A percentile compares a stretch with the other conserved stretches of the same genome.
These are phyloP conservation scores for Wickerhamiella pararugosa DNA, from an alignment of 1,139 yeast genomes.

Conservation along the genomic window DNA sequence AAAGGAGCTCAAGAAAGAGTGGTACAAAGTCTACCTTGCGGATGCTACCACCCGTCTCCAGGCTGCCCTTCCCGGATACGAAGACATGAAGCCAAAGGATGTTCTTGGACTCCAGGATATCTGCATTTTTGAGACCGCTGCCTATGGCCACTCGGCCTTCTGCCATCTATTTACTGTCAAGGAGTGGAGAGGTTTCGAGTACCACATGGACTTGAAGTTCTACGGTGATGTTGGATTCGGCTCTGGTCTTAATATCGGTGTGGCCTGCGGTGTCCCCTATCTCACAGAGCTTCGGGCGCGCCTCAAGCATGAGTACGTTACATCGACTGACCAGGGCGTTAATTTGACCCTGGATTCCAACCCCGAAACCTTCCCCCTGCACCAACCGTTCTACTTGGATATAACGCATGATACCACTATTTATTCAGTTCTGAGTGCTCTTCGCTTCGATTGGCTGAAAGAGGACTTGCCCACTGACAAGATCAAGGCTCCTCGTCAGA, in stretches of 20 bases:
- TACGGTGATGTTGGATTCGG: conserved; percentile 29
- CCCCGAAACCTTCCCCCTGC: conserved; percentile 25
- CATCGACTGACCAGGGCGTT: conserved; percentile 23
- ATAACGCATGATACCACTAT: conserved; percentile 31
- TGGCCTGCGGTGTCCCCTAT: conserved; percentile 32
- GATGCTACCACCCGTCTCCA: conserved; percentile 31
- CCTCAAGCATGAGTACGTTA: conserved; percentile 19
- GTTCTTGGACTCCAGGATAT: conserved; percentile 29
- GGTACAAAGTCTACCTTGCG: conserved; percentile 27
- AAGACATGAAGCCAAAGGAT: conserved; percentile 26
- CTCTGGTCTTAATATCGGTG: conserved; percentile 21
- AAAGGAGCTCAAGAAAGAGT: conserved; percentile 20
- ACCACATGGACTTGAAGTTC: conserved; percentile 30
- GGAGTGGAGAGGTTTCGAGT: conserved; percentile 37
- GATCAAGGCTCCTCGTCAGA: conserved; percentile 28
- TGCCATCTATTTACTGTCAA: conserved; percentile 35
- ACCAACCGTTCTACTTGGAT: conserved; percentile 30
- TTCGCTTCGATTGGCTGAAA: conserved; percentile 26
- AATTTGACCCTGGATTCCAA: conserved; percentile 24
- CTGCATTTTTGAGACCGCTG: conserved; percentile 38
- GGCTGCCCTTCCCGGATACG: conserved; percentile 30
- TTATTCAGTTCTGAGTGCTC: conserved; percentile 27
- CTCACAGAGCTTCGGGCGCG: conserved; percentile 28
- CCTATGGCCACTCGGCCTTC: conserved; percentile 33
- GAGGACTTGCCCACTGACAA: conserved; percentile 24